Evolutionary conservation across 345 rosid species (phyloP).

Genomic region (Populus euphratica): DNA sequence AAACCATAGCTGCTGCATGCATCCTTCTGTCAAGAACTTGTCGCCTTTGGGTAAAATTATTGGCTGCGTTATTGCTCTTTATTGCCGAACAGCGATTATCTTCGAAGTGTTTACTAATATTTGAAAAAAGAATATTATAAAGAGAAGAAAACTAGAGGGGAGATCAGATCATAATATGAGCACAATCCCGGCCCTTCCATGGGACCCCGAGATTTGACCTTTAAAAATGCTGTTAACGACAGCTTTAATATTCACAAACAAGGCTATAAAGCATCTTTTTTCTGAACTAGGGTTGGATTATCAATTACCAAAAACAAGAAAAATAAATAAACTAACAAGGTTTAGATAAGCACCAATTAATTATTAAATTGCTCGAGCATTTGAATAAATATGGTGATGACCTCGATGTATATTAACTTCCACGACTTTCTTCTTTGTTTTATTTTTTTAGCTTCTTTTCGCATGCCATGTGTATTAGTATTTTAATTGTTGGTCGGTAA

Average conservation of each 20-base stretch:
- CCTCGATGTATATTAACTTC: slow-evolving; percentile 43
- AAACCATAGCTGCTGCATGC: not conserved
- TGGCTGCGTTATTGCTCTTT: not conserved
- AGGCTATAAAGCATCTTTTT: slow-evolving; percentile 27
- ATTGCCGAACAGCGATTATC: not conserved
- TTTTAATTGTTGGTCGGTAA: slow-evolving; percentile 43
- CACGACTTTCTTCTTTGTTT: slow-evolving; percentile 21
- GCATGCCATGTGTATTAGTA: slow-evolving; percentile 24
- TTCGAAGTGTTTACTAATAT: not conserved
- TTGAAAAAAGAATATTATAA: not conserved
- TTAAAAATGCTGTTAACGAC: slow-evolving; percentile 29
- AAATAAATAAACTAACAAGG: slow-evolving; percentile 13
- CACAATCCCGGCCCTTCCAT: not conserved
- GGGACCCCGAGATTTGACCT: slow-evolving; percentile 46
- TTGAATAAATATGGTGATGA: slow-evolving; percentile 38
- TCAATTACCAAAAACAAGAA: slow-evolving; percentile 21
- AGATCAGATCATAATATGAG: slow-evolving; percentile 19
- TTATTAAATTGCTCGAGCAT: slow-evolving; percentile 22
- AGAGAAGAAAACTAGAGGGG: slow-evolving; percentile 7
- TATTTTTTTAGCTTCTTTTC: slow-evolving; percentile 1
- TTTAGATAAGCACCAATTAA: slow-evolving; percentile 51
- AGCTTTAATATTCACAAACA: not conserved
- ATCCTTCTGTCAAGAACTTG: not conserved
- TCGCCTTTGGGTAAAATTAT: not conserved
- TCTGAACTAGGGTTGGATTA: slow-evolving; percentile 9